A percentile compares a stretch with the other conserved stretches of the same genome.
phyloP scores from a whole-genome alignment of 2,329 filamentous ascomycete genomes.

The Dryadomyces quercivorus region DNA sequence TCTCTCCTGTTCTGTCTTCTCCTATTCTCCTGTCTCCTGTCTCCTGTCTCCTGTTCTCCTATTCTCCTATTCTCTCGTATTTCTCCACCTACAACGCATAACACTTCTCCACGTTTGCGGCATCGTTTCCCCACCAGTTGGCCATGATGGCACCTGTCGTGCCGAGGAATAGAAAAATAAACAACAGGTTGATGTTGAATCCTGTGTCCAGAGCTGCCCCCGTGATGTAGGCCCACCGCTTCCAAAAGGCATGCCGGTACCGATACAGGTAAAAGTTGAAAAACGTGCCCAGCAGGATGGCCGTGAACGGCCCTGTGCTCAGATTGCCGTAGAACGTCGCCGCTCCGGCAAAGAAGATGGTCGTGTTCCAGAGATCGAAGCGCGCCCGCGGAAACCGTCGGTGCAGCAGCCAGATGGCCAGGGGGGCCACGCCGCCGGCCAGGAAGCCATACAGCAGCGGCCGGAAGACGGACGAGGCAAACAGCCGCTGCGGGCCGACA shows the following conservation, averaged over 20 bases:
- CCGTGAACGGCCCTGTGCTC: conserved; percentile 12
- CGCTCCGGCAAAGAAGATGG: conserved; percentile 12
- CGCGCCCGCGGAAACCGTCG: conserved; percentile 9
- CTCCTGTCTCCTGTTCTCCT: too few relatives aligned
- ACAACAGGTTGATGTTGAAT: conserved; percentile 12
- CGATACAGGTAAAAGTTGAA: conserved; percentile 12
- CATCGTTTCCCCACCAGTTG: conserved; percentile 14
- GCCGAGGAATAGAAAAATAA: conserved; percentile 12
- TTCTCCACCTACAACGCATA: conserved; percentile 4
- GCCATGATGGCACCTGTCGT: conserved; percentile 11
- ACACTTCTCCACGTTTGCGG: conserved; percentile 9
- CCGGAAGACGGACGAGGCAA: conserved; percentile 9
- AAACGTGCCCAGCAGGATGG: conserved; percentile 10
- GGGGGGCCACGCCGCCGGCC: conserved; percentile 8
- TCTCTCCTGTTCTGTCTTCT: not conserved
- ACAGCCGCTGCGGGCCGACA: conserved; percentile 11
- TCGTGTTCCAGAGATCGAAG: conserved; percentile 14
- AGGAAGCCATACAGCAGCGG: conserved; percentile 13
- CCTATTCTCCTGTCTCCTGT: not conserved
- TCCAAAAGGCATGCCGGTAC: conserved; percentile 11
- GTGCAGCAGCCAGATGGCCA: conserved; percentile 11
- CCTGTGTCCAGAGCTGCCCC: conserved; percentile 13
- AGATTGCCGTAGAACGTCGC: conserved; percentile 11
- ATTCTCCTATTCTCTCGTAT: not conserved
- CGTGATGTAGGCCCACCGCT: conserved; percentile 12